Percentiles rank a stretch among this genome's conserved stretches.
Conservation (phyloP, 2,329 filamentous ascomycete genomes). For the Tolypocladium amazonense region DNA sequence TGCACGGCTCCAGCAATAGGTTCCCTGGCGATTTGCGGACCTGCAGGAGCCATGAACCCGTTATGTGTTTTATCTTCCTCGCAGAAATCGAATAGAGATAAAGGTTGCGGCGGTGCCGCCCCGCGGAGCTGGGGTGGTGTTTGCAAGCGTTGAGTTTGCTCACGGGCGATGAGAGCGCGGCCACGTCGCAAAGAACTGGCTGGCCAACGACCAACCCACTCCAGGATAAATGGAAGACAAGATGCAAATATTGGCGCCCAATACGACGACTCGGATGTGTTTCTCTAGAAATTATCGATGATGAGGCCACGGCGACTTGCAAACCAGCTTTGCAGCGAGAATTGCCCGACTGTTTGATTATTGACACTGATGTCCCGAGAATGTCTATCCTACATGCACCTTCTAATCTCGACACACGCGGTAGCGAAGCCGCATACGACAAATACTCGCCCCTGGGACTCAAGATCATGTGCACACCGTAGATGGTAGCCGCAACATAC, state of each 20-base stretch:
- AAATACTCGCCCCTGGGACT: not conserved
- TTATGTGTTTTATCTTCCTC: not conserved
- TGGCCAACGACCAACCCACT: not conserved
- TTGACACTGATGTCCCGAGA: not conserved
- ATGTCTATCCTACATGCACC: not conserved
- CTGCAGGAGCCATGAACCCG: not conserved
- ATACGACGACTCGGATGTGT: no score
- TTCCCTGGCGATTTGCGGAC: no score
- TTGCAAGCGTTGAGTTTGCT: not conserved
- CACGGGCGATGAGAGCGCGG: not conserved
- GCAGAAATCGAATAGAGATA: not conserved
- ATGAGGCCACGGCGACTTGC: not conserved
- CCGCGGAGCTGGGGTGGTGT: not conserved
- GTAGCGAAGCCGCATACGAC: not conserved
- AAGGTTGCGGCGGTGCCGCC: not conserved
- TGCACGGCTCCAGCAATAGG: no score
- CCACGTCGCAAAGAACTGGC: not conserved
- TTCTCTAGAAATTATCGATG: no score
- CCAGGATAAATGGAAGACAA: no score
- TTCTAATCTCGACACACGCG: not conserved
- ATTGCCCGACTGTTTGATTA: not conserved
- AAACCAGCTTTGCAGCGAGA: not conserved
- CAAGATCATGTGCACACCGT: no score
- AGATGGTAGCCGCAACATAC: not conserved
- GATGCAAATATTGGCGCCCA: no score